These are phyloP conservation scores for Pseudocercospora macadamiae DNA, from an alignment of 2,329 filamentous ascomycete species.

Conservation along the genomic window DNA sequence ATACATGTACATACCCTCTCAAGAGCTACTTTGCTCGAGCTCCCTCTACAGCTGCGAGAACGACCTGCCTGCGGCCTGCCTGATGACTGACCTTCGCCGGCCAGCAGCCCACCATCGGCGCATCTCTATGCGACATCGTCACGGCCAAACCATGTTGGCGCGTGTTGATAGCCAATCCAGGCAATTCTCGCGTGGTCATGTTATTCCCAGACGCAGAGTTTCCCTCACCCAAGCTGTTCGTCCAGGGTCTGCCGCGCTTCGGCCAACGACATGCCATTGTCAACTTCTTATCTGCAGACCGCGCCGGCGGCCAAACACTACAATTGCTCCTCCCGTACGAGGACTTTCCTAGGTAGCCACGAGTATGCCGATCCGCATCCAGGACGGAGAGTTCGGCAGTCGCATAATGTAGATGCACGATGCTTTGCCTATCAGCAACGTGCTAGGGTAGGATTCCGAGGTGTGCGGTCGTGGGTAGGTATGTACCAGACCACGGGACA, in stretches of 20 bases:
- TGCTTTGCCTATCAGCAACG: constrained; percentile 1
- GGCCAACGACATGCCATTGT: background rate
- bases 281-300: background rate
- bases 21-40: background rate
- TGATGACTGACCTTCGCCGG: background rate
- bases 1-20: too few species aligned
- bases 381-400: background rate
- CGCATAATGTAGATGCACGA: background rate
- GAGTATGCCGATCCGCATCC: background rate
- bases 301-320: background rate
- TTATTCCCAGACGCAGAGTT: background rate
- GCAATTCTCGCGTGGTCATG: background rate
- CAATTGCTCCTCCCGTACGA: background rate
- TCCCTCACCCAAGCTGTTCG: too few species aligned
- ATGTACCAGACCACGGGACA: background rate
- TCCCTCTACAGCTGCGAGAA: background rate
- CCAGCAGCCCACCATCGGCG: background rate
- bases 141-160: constrained; percentile 1
- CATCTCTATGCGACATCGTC: background rate
- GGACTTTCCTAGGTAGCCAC: background rate
- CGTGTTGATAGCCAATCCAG: constrained; percentile 1
- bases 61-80: background rate
- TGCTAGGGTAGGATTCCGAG: background rate
- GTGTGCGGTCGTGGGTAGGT: background rate
- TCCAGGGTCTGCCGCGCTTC: background rate